phyloP scores from a whole-genome alignment of 176 grass and related monocot genomes.

The Cocos nucifera region DNA sequence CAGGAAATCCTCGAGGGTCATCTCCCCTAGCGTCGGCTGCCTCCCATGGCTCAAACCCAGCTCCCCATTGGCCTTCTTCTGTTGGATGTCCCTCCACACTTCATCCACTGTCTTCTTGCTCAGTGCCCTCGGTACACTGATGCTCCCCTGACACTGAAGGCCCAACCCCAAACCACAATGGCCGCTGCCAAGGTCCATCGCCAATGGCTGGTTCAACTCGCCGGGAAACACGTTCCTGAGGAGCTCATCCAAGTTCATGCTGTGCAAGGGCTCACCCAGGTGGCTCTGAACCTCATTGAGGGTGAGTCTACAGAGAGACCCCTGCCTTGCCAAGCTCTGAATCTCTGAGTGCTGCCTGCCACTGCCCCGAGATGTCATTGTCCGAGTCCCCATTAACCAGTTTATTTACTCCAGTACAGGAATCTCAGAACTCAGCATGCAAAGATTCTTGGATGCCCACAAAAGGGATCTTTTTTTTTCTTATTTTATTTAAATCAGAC shows the following conservation, averaged over 20 bases:
- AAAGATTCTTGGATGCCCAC: no score
- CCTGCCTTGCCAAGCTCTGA: no score
- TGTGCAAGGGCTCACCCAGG: constrained; percentile 17
- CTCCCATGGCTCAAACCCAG: neutral
- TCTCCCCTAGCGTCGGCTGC: constrained; percentile 8
- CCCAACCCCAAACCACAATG: neutral
- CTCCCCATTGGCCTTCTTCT: neutral
- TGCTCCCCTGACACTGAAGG: constrained; percentile 1
- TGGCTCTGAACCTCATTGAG: constrained; percentile 23
- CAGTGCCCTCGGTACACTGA: neutral
- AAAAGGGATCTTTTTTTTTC: no score
- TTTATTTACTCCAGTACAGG: no score
- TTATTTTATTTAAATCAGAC: no score
- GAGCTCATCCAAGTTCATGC: constrained; percentile 25
- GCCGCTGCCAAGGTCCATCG: neutral
- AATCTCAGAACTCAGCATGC: no score
- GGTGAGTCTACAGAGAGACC: constrained; percentile 1
- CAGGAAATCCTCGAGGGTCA: constrained; percentile 21
- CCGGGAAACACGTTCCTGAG: constrained; percentile 10
- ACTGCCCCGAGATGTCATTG: no score
- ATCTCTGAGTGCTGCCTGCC: no score
- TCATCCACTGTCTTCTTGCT: constrained; percentile 19
- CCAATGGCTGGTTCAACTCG: neutral
- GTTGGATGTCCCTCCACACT: constrained; percentile 19
- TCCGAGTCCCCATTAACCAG: no score